Conservation (phyloP, 1,284 basidiomycete species). For the Leucoagaricus sp. region DNA sequence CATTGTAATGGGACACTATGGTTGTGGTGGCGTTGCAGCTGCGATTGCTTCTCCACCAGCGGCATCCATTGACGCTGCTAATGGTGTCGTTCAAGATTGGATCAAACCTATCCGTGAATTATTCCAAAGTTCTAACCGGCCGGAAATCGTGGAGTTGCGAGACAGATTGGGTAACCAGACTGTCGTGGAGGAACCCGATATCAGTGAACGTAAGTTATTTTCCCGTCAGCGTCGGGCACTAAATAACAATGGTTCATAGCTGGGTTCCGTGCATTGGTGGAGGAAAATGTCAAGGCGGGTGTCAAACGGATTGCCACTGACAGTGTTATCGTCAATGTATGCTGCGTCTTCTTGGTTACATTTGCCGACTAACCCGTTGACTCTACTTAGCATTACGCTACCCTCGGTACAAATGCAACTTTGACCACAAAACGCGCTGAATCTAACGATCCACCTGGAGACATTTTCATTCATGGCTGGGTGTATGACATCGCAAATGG, state of each 20-base stretch:
- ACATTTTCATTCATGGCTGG: slow-evolving; percentile 53
- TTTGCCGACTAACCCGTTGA: neutral
- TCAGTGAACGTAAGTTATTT: slow-evolving; percentile 29
- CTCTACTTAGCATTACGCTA: slow-evolving; percentile 13
- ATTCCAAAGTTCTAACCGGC: slow-evolving; percentile 28
- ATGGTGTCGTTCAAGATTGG: slow-evolving; percentile 33
- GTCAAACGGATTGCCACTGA: slow-evolving; percentile 21
- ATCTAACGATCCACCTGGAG: slow-evolving; percentile 4
- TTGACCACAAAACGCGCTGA: neutral
- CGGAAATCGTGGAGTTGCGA: slow-evolving; percentile 30
- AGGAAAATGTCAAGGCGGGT: slow-evolving; percentile 28
- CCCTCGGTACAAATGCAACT: slow-evolving; percentile 1
- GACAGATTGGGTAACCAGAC: slow-evolving; percentile 21
- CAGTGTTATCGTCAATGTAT: slow-evolving; percentile 23
- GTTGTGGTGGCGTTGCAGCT: slow-evolving; percentile 38
- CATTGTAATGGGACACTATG: slow-evolving; percentile 40
- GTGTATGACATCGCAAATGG: slow-evolving; percentile 55
- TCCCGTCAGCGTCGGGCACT: too few species aligned
- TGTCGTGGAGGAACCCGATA: slow-evolving; percentile 27
- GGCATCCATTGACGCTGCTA: slow-evolving; percentile 25
- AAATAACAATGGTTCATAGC: too few species aligned
- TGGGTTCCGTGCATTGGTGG: slow-evolving; percentile 31
- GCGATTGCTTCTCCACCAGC: slow-evolving; percentile 29
- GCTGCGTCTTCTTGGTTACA: neutral
- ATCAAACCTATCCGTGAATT: slow-evolving; percentile 33